Evolutionary conservation across 352 stramenopile species (phyloP).

Genomic region (Bremia lactucae): DNA sequence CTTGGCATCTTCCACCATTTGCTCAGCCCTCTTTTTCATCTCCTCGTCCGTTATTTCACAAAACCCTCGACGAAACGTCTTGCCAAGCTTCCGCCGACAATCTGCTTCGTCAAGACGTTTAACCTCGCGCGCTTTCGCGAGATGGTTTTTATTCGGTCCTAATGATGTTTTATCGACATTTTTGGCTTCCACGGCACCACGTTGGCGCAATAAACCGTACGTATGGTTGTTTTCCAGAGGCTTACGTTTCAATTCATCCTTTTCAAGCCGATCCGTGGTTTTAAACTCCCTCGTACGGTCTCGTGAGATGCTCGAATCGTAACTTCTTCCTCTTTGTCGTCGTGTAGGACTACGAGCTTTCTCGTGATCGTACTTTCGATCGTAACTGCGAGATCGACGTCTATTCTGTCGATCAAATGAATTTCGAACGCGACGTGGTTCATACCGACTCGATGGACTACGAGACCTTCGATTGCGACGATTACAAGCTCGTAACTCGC

Average conservation of each 20-base stretch:
- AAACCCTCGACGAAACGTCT: conserved; percentile 16
- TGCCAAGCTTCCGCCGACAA: conserved; percentile 47
- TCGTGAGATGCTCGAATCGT: conserved; percentile 6
- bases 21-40: conserved; percentile 39
- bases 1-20: conserved; percentile 71
- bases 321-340: neutral
- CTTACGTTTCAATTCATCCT: conserved; percentile 17
- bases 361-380: neutral
- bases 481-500: too few relatives aligned
- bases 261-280: conserved; percentile 1
- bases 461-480: conserved; percentile 14
- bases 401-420: conserved; percentile 5
- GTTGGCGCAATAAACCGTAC: conserved; percentile 53
- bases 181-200: conserved; percentile 51
- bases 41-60: conserved; percentile 41
- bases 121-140: conserved; percentile 59
- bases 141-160: conserved; percentile 65
- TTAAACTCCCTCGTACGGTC: neutral
- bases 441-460: conserved; percentile 6
- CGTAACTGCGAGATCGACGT: conserved; percentile 10
- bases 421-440: conserved; percentile 9
- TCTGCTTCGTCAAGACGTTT: conserved; percentile 63
- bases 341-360: conserved; percentile 1
- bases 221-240: conserved; percentile 21
- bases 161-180: conserved; percentile 68